Conservation (phyloP, 495 filamentous ascomycete species). For the Cryomyces minteri region DNA sequence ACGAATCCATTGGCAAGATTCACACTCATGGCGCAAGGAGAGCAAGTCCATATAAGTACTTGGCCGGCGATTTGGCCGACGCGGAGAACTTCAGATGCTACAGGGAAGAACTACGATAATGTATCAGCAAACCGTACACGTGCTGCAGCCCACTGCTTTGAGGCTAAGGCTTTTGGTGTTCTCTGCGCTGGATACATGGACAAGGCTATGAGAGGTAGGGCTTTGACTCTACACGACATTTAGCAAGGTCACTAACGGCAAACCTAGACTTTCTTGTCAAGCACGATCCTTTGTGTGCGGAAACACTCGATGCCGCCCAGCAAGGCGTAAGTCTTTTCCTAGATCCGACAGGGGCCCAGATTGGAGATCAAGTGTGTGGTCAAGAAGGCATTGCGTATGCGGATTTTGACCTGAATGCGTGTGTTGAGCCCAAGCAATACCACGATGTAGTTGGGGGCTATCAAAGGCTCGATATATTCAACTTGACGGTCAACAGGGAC, state of each 20-base stretch:
- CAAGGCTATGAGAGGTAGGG: constrained; percentile 9
- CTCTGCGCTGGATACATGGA: constrained; percentile 18
- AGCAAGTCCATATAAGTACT: constrained; percentile 9
- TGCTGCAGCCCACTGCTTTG: constrained; percentile 26
- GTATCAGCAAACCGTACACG: constrained; percentile 22
- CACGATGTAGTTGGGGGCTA: constrained; percentile 27
- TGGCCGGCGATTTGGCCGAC: constrained; percentile 7
- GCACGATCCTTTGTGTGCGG: constrained; percentile 1
- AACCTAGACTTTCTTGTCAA: constrained; percentile 1
- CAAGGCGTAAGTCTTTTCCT: constrained; percentile 21
- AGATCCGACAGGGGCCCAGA: constrained; percentile 20
- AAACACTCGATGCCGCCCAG: constrained; percentile 7
- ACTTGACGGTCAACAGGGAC: constrained; percentile 20
- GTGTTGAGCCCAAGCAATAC: constrained; percentile 27
- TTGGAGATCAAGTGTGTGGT: constrained; percentile 16
- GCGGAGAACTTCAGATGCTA: neutral
- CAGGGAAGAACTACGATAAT: constrained; percentile 21
- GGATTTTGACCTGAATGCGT: constrained; percentile 21
- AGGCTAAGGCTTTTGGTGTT: constrained; percentile 27
- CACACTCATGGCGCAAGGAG: constrained; percentile 11
- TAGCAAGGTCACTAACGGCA: neutral
- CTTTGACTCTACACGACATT: constrained; percentile 3
- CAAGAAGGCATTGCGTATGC: constrained; percentile 25
- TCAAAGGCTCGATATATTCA: constrained; percentile 25
- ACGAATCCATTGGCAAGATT: constrained; percentile 25